Evolutionary conservation across 192 early-diverging fungal genomes (phyloP), one percentile per base, ranked within the genome.

Genomic region (Oehlia diaphana): DNA sequence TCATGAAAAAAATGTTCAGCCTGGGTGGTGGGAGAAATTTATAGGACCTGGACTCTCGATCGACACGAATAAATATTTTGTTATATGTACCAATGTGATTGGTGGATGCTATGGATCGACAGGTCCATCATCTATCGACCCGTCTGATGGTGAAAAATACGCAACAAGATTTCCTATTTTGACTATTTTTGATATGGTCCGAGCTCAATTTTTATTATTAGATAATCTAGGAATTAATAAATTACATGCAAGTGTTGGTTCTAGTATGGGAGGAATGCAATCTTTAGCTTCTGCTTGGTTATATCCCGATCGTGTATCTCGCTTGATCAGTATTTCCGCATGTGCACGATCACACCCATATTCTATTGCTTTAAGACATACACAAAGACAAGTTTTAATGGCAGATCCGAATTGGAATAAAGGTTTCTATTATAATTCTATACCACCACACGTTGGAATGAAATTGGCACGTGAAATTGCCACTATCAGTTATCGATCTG

Each of bases 11-110:
- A 97, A 99, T 87, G 80, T 74, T 35, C 84, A 89, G 10, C 89
- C 91, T 16, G 97, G 97, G 66, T 99, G 97, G 97, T 99, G 97
- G 97, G 96, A 99, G 80, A 91, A 92, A 80, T 99, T 98, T 79
- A 99, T 99, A 70, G 77, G 97, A 2, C 94, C 97, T n/a, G 96
- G 96, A 58, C 77, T 86, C 35, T 89, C 95, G 4, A 90, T 99
- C 23, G 98, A 99, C 74, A 98, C 97, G 39, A 89, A 96, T 87
- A 93, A 93, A 83, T 98, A 95, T 88, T 94, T 92, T 87, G 94
- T 99, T 0, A 94, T 98, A 66, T 99, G 98, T 79, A 96, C 96
- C 4, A 99, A 98, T 83, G 96, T 96, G 4, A 86, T 99, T 69
- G 98, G 98, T 58, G 95, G 97, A 1, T 98, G 97, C 83, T 99